A percentile compares a stretch with the other conserved stretches of the same genome.
Conservation (phyloP, 208 protist genomes). For the Borovskyia barvae region DNA sequence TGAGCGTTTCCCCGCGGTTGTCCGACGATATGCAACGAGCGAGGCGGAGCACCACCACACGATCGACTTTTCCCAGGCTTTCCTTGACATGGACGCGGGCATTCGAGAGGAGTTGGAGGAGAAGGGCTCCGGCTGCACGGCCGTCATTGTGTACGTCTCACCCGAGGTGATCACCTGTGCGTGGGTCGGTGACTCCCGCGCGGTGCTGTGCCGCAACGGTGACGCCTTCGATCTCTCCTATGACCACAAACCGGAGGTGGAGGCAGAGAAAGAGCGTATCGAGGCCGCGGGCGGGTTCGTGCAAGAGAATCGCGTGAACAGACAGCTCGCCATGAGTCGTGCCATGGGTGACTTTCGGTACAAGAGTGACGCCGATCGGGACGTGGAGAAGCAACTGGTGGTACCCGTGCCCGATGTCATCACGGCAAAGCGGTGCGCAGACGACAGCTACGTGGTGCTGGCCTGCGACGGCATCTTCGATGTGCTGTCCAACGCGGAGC, state of each 20-base stretch:
- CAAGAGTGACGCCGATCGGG: constrained; percentile 60
- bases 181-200: constrained; percentile 92
- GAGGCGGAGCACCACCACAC: constrained; percentile 9
- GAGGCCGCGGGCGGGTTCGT: constrained; percentile 83
- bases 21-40: constrained; percentile 27
- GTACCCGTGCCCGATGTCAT: constrained; percentile 73
- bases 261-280: constrained; percentile 80
- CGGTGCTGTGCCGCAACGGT: constrained; percentile 80
- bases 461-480: constrained; percentile 92
- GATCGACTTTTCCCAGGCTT: constrained; percentile 68
- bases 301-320: constrained; percentile 92
- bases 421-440: constrained; percentile 29
- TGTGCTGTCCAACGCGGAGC: constrained; percentile 79
- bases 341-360: constrained; percentile 94
- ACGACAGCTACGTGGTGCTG: constrained; percentile 70
- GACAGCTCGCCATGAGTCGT: constrained; percentile 92
- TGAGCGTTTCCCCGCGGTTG: constrained; percentile 30
- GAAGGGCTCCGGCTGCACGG: constrained; percentile 70
- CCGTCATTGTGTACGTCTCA: constrained; percentile 69
- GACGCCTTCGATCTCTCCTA: constrained; percentile 73
- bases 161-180: constrained; percentile 75
- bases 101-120: constrained; percentile 26
- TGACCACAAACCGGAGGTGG: constrained; percentile 92
- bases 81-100: constrained; percentile 65
- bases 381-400: constrained; percentile 66